These are phyloP conservation scores for Colletotrichum zoysiae DNA, from an alignment of 2,329 filamentous ascomycete genomes.

Conservation along the genomic window DNA sequence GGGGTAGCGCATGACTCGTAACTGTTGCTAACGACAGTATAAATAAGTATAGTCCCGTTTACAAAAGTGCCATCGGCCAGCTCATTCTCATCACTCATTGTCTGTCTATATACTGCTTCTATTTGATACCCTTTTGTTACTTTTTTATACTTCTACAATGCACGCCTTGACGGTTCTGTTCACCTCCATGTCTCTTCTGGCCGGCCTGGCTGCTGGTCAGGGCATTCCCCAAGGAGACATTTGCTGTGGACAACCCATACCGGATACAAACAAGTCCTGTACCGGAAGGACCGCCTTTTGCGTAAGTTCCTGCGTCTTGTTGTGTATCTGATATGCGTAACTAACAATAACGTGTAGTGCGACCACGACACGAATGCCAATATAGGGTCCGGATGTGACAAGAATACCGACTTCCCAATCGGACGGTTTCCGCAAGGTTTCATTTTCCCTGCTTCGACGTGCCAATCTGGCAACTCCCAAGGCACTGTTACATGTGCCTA, in stretches of 20 bases:
- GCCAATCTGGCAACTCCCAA: background rate
- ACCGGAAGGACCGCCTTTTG: background rate
- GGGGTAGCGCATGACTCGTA: too few relatives aligned
- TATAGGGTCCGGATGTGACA: background rate
- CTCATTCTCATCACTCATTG: background rate
- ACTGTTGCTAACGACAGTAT: background rate
- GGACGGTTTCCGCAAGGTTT: background rate
- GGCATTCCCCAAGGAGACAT: background rate
- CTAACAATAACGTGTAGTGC: background rate
- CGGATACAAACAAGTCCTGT: too few relatives aligned
- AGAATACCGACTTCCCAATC: background rate
- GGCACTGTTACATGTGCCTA: background rate
- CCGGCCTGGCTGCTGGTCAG: background rate
- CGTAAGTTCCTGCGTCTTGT: background rate
- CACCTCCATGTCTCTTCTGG: background rate
- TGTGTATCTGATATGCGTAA: background rate
- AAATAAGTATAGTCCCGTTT: background rate
- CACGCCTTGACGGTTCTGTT: background rate
- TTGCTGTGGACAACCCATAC: background rate
- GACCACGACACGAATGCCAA: background rate
- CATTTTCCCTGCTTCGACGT: too few relatives aligned
- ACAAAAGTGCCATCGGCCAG: background rate
- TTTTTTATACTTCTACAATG: background rate
- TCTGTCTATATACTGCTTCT: background rate
- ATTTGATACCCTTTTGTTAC: background rate